Conservation (phyloP, 768 basidiomycete genomes). For the Pleurotus eryngii region DNA sequence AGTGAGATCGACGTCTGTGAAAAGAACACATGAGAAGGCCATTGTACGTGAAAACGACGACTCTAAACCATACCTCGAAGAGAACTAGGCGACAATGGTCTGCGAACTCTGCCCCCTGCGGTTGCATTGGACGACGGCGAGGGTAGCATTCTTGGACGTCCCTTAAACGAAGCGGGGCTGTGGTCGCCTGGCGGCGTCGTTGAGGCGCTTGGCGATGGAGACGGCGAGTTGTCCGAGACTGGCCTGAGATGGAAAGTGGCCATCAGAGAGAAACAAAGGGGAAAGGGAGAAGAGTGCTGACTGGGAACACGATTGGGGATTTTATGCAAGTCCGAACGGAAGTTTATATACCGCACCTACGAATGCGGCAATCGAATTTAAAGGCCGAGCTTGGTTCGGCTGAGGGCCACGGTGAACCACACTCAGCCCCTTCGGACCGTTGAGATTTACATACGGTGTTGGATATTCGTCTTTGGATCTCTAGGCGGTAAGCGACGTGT, state of each 20-base stretch:
- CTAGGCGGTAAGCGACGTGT: slow-evolving; percentile 9
- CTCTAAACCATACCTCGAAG: slow-evolving; percentile 46
- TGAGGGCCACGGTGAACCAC: neutral
- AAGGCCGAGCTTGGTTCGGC: slow-evolving; percentile 2
- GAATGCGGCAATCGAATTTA: neutral
- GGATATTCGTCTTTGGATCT: neutral
- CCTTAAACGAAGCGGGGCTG: slow-evolving; percentile 32
- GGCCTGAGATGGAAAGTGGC: slow-evolving; percentile 55
- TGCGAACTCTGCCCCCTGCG: slow-evolving; percentile 32
- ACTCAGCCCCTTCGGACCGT: neutral
- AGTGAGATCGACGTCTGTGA: neutral
- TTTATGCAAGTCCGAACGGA: slow-evolving; percentile 8
- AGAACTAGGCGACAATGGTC: slow-evolving; percentile 63
- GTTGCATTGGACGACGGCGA: slow-evolving; percentile 27
- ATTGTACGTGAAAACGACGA: neutral
- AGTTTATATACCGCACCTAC: slow-evolving; percentile 23
- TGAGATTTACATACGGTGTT: slow-evolving; percentile 1
- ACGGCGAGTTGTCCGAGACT: slow-evolving; percentile 43
- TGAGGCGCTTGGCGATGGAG: slow-evolving; percentile 51
- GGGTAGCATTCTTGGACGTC: slow-evolving; percentile 17
- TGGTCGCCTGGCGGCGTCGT: slow-evolving; percentile 43
- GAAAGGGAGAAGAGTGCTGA: slow-evolving; percentile 8
- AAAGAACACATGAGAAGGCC: neutral
- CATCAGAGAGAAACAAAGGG: slow-evolving; percentile 23
- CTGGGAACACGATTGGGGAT: slow-evolving; percentile 11